These are phyloP conservation scores for Inga oerstediana DNA, from an alignment of 306 rosid genomes.

Conservation along the genomic window DNA sequence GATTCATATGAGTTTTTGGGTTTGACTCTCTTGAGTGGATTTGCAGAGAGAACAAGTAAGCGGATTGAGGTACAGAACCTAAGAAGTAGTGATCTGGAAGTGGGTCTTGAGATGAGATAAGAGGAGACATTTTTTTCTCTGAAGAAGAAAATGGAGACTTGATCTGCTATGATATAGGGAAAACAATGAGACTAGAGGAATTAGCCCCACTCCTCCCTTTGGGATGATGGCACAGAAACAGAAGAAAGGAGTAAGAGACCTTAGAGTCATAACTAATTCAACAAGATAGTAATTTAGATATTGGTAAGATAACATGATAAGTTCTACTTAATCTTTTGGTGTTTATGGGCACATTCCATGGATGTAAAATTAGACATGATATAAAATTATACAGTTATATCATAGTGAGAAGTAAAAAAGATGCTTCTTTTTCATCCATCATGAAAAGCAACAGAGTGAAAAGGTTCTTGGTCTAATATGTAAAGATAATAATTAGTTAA, in stretches of 20 bases:
- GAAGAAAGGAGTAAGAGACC: neutral
- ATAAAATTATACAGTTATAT: no score
- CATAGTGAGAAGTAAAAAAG: neutral
- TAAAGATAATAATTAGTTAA: no score
- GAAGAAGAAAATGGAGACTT: neutral
- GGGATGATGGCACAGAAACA: neutral
- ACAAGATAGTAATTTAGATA: neutral
- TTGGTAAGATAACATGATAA: neutral
- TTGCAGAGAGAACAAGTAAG: conserved; percentile 30
- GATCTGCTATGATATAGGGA: neutral
- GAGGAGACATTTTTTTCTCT: conserved; percentile 4
- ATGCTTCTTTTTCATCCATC: neutral
- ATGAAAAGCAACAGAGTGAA: neutral
- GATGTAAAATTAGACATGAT: no score
- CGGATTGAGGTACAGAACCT: conserved; percentile 3
- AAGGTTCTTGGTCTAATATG: neutral
- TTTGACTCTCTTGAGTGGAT: conserved; percentile 13
- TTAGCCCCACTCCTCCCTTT: neutral
- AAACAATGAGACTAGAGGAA: neutral
- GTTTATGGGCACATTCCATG: neutral
- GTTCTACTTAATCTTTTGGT: neutral
- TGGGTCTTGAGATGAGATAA: neutral
- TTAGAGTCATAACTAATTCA: neutral
- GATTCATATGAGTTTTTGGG: conserved; percentile 37
- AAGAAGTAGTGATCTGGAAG: neutral